A percentile compares a stretch with the other conserved stretches of the same genome.
Conservation (phyloP, 148 eudicot species). For the Pharnaceum exiguum region DNA sequence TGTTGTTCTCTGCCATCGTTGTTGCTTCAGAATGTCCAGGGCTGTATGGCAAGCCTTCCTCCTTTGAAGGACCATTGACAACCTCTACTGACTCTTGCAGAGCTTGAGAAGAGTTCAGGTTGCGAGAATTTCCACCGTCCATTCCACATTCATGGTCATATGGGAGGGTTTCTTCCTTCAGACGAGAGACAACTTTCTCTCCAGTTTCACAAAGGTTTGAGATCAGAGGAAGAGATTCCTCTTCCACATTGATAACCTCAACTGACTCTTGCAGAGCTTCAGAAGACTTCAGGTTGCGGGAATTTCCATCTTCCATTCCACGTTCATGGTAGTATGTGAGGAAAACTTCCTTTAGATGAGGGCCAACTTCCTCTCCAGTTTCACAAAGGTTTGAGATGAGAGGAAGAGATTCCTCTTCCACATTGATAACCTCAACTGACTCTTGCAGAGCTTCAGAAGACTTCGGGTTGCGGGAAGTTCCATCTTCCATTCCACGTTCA, state of each 20-base stretch:
- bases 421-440: conserved; percentile 4
- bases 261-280: neutral
- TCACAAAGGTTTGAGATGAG: neutral
- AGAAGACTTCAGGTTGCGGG: neutral
- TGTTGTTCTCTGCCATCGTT: conserved; percentile 1
- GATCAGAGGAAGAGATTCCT: neutral
- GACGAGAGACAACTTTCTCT: neutral
- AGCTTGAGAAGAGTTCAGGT: neutral
- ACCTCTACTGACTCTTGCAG: neutral
- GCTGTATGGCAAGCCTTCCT: neutral
- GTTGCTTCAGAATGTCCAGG: conserved; percentile 6
- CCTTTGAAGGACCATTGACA: conserved; percentile 5
- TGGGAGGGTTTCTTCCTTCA: neutral
- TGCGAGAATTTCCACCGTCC: too few species aligned
- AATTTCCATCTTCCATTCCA: too few species aligned
- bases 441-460: neutral
- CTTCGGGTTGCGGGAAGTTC: neutral
- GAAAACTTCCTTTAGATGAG: neutral
- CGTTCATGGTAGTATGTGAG: too few species aligned
- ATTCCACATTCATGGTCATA: too few species aligned
- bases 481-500: neutral
- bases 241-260: conserved; percentile 8
- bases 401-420: neutral
- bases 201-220: neutral
- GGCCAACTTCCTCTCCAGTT: neutral